A percentile compares a stretch with the other conserved stretches of the same genome.
phyloP scores from a whole-genome alignment of 1,284 basidiomycete genomes.

The Ustilago vetiveriae region DNA sequence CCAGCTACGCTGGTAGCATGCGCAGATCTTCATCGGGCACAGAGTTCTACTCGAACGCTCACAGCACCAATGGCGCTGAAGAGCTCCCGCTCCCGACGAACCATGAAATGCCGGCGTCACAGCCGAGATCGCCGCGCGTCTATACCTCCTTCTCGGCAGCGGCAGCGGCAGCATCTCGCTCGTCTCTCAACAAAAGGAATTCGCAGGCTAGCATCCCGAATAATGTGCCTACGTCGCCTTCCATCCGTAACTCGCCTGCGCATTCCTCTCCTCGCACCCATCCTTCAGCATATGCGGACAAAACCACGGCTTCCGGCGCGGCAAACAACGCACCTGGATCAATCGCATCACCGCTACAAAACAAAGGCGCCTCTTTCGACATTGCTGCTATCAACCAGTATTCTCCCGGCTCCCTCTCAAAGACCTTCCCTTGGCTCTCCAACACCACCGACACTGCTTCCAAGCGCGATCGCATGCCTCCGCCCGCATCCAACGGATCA shows the following conservation, averaged over 20 bases:
- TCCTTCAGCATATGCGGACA: slow-evolving; percentile 8
- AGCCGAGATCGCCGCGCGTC: slow-evolving; percentile 21
- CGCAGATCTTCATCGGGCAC: slow-evolving; percentile 34
- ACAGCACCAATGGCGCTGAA: slow-evolving; percentile 18
- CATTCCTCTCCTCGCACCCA: slow-evolving; percentile 27
- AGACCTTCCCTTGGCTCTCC: slow-evolving; percentile 35
- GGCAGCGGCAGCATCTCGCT: slow-evolving; percentile 42
- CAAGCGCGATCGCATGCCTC: slow-evolving; percentile 8
- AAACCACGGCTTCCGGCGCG: no score
- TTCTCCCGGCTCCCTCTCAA: slow-evolving; percentile 30
- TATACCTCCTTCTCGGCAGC: slow-evolving; percentile 39
- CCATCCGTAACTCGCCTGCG: slow-evolving; percentile 22
- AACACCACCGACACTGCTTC: slow-evolving; percentile 12
- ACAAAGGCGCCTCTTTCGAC: slow-evolving; percentile 18
- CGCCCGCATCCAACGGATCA: slow-evolving; percentile 2
- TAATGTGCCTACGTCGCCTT: slow-evolving; percentile 17
- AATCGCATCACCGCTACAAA: slow-evolving; percentile 5
- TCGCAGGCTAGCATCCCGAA: slow-evolving; percentile 21
- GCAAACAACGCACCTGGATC: slow-evolving; percentile 8
- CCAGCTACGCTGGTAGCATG: slow-evolving; percentile 34
- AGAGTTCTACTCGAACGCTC: slow-evolving; percentile 28
- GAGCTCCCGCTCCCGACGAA: background rate
- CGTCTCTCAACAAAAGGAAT: slow-evolving; percentile 31
- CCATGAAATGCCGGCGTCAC: slow-evolving; percentile 1
- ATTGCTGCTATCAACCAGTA: slow-evolving; percentile 26